These are phyloP conservation scores for Populus tomentosa DNA, from an alignment of 441 rosid species.

Conservation along the genomic window DNA sequence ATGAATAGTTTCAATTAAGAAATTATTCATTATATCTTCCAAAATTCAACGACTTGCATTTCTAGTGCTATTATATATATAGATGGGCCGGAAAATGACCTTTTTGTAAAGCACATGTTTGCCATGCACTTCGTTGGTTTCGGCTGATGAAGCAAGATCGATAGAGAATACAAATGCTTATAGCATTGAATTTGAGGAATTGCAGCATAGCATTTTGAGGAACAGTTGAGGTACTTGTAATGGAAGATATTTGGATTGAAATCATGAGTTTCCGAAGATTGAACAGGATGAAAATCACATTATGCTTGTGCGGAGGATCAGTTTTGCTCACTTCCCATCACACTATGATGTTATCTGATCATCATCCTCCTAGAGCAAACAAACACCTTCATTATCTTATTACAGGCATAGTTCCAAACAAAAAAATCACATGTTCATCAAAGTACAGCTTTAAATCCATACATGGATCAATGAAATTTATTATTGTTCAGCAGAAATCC, in stretches of 20 bases:
- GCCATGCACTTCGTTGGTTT: neutral
- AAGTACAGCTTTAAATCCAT: neutral
- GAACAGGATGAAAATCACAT: neutral
- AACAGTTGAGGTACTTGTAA: neutral
- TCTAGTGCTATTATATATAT: neutral
- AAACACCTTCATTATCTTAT: neutral
- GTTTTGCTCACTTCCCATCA: neutral
- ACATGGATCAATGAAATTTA: neutral
- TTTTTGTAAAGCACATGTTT: neutral
- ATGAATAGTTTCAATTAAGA: too few relatives aligned
- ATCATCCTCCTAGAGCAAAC: neutral
- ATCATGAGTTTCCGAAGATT: neutral
- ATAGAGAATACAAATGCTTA: neutral
- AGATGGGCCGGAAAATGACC: neutral
- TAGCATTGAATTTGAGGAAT: neutral
- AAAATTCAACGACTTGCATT: neutral
- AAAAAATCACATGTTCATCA: neutral
- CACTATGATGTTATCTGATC: neutral
- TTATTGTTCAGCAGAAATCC: neutral
- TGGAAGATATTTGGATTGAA: neutral
- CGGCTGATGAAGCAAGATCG: neutral
- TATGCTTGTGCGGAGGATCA: neutral
- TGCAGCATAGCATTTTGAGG: neutral
- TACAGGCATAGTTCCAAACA: neutral
- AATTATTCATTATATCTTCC: too few relatives aligned